Evolutionary conservation across 495 filamentous ascomycete genomes (phyloP).

Genomic region (Chaetomium cochliodes): DNA sequence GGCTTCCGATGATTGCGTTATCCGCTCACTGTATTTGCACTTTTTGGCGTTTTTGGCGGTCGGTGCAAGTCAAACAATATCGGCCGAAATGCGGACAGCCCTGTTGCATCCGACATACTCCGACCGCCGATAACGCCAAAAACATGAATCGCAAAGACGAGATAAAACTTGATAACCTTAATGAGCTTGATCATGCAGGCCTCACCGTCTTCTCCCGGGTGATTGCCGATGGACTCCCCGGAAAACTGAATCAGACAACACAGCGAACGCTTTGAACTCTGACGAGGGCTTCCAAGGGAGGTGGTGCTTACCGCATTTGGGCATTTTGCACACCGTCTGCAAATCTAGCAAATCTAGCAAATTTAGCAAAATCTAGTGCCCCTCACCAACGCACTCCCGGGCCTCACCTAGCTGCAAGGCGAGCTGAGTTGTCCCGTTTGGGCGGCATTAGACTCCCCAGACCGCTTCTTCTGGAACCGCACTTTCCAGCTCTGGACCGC

Average conservation of each 20-base stretch:
- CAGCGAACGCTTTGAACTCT: too few species aligned
- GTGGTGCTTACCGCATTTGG: too few species aligned
- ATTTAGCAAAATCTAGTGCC: background rate
- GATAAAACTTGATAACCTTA: background rate
- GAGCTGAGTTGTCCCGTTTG: constrained; percentile 1
- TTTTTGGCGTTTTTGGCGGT: background rate
- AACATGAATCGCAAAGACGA: background rate
- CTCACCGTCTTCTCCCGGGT: background rate
- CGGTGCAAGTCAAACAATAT: background rate
- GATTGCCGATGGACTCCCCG: too few species aligned
- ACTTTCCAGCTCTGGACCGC: background rate
- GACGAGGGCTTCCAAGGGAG: too few species aligned
- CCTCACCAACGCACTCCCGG: background rate
- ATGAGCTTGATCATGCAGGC: background rate
- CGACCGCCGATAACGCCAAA: background rate
- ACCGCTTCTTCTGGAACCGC: background rate
- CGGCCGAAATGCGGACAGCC: constrained; percentile 19
- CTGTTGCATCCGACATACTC: constrained; percentile 11
- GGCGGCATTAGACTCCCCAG: background rate
- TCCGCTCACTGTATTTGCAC: background rate
- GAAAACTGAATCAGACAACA: too few species aligned
- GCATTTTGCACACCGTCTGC: too few species aligned
- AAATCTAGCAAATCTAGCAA: too few species aligned
- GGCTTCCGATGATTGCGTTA: constrained; percentile 5
- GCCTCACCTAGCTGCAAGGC: background rate